A percentile compares a stretch with the other conserved stretches of the same genome.
These are phyloP conservation scores for Zygosaccharomyces kombuchaensis DNA, from an alignment of 805 yeast species.

Conservation along the genomic window DNA sequence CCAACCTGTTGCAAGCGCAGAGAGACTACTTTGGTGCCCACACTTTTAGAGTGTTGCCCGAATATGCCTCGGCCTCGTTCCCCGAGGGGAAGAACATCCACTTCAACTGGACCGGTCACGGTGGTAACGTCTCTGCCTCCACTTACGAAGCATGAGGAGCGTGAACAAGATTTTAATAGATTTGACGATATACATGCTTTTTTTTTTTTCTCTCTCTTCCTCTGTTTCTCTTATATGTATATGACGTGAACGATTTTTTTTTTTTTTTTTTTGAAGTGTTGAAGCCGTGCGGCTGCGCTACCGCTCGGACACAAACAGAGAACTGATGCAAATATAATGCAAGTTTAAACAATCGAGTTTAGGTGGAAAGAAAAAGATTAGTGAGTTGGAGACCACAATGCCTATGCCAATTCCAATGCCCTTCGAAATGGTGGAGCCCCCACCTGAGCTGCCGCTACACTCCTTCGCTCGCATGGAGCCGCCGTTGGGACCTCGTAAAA, in stretches of 20 bases:
- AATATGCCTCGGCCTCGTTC: constrained; percentile 67
- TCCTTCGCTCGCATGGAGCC: constrained; percentile 1
- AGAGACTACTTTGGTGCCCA: constrained; percentile 99
- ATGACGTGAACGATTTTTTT: not conserved
- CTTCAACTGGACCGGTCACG: constrained; percentile 98
- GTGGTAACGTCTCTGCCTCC: constrained; percentile 95
- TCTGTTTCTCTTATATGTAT: not conserved
- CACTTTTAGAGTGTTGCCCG: constrained; percentile 94
- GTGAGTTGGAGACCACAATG: not conserved
- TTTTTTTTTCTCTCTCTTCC: too few species aligned
- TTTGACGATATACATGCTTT: constrained; percentile 4
- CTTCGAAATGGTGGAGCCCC: constrained; percentile 11
- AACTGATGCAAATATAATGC: too few species aligned
- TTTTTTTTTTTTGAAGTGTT: too few species aligned
- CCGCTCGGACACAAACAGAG: too few species aligned
- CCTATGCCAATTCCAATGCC: not conserved
- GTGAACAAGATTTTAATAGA: not conserved
- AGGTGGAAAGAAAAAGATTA: too few species aligned
- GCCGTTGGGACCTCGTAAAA: constrained; percentile 5
- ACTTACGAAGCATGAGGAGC: constrained; percentile 77
- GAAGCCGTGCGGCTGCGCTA: not conserved
- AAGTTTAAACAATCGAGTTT: too few species aligned
- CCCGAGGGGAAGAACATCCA: constrained; percentile 83
- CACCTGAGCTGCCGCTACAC: constrained; percentile 15
- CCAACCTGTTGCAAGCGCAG: constrained; percentile 98